Evolutionary conservation across 164 flowering plant species (phyloP).

Genomic region (Magnolia changhungtana): DNA sequence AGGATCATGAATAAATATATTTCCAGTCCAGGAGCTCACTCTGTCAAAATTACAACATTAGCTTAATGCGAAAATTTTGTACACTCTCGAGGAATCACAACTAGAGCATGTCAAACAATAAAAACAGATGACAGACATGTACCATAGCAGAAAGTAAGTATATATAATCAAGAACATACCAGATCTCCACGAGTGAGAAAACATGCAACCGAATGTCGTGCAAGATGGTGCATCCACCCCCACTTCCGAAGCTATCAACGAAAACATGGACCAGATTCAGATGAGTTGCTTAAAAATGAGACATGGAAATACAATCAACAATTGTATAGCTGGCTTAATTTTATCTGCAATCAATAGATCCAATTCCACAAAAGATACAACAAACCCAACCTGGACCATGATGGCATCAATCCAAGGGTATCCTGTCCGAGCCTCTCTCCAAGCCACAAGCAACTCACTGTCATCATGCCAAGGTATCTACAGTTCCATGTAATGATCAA

Average conservation of each 20-base stretch:
- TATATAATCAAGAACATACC: slow-evolving; percentile 38
- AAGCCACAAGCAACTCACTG: slow-evolving; percentile 62
- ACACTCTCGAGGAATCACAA: not conserved
- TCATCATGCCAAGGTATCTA: slow-evolving; percentile 88
- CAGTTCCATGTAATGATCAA: slow-evolving; percentile 1
- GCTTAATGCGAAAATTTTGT: not conserved
- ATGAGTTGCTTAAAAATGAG: not conserved
- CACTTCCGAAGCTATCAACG: slow-evolving; percentile 64
- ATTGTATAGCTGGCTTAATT: not conserved
- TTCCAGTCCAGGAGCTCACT: not conserved
- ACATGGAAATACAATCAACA: not conserved
- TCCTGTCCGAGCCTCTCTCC: slow-evolving; percentile 95
- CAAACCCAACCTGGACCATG: slow-evolving; percentile 75
- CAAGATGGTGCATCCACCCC: slow-evolving; percentile 99
- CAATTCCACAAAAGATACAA: not conserved
- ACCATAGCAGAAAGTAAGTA: not conserved
- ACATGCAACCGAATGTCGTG: slow-evolving; percentile 94
- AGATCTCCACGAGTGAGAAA: slow-evolving; percentile 96
- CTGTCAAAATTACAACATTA: not conserved
- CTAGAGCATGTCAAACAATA: not conserved
- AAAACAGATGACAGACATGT: not conserved
- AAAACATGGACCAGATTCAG: slow-evolving; percentile 11
- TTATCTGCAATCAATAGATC: not conserved
- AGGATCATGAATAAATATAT: not conserved
- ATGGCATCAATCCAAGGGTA: slow-evolving; percentile 99